These are phyloP conservation scores for Piloderma croceum DNA, from an alignment of 768 basidiomycete genomes.

Conservation along the genomic window DNA sequence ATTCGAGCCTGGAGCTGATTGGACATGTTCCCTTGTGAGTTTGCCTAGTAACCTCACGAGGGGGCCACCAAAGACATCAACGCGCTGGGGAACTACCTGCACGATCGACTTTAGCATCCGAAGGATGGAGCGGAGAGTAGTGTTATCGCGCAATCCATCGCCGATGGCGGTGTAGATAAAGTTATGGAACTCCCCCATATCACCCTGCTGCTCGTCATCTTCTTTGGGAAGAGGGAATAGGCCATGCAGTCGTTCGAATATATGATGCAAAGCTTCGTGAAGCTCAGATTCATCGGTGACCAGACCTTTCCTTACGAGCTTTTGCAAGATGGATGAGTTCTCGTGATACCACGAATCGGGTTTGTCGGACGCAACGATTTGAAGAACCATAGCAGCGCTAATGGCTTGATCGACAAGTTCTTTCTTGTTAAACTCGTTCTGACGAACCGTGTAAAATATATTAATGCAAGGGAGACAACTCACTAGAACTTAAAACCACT, in stretches of 20 bases:
- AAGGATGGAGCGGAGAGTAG: slow-evolving; percentile 70
- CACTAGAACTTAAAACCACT: slow-evolving; percentile 15
- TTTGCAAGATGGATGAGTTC: slow-evolving; percentile 70
- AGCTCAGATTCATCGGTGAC: slow-evolving; percentile 72
- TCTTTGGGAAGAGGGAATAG: slow-evolving; percentile 75
- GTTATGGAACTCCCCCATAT: slow-evolving; percentile 69
- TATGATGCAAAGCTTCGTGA: slow-evolving; percentile 75
- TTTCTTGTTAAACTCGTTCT: slow-evolving; percentile 74
- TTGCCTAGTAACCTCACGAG: slow-evolving; percentile 83
- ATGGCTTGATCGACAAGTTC: slow-evolving; percentile 60
- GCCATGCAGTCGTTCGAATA: slow-evolving; percentile 75
- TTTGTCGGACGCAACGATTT: slow-evolving; percentile 79
- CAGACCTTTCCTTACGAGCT: slow-evolving; percentile 84
- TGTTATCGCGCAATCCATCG: slow-evolving; percentile 74
- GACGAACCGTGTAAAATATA: slow-evolving; percentile 1
- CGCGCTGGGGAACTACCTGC: slow-evolving; percentile 70
- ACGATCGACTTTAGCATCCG: slow-evolving; percentile 86
- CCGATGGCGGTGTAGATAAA: slow-evolving; percentile 71
- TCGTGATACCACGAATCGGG: slow-evolving; percentile 73
- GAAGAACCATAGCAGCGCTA: slow-evolving; percentile 82
- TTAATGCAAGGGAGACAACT: slow-evolving; percentile 4
- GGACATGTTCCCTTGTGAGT: slow-evolving; percentile 83
- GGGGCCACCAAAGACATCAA: slow-evolving; percentile 69
- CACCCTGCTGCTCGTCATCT: slow-evolving; percentile 63
- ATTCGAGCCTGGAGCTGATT: slow-evolving; percentile 36